Evolutionary conservation across 2,329 filamentous ascomycete genomes (phyloP), one percentile per base, ranked within the genome.

Genomic region (Furcasterigmium furcatum): DNA sequence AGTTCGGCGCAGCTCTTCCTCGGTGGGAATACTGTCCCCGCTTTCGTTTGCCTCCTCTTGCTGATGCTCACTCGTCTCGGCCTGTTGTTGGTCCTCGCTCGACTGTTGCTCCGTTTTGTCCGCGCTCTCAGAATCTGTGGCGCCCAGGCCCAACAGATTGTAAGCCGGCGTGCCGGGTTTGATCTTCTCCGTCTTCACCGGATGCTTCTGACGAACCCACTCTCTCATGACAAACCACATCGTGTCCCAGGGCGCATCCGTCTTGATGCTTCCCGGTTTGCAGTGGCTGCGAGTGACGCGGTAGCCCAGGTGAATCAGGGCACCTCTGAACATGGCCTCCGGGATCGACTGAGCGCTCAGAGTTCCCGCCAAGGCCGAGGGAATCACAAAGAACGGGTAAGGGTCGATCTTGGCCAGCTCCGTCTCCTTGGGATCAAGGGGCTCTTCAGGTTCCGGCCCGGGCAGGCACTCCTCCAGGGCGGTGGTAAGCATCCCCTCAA

Each of bases 191-290:
- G 84, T 80, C 60, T 88, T 95, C 47, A 95, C 75, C 0, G 91
- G 91, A 0, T 80, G 76, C 57, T 85, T 87, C 61, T 95, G 90
- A 20, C 85, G 80, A 13, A 88, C 81, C 90, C 91, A 99, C 66
- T 96, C 91, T 21, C 88, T 79, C 82, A 97, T 94, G 22, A 97
- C 73, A 61, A 95, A 87, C 91, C 94, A 97, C 40, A 99, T 79
- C 0, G 89, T 84, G 5, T 74, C 74, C 91, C 91, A 99, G 0
- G 91, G 88, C 13, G 94, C 94, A 65, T 97, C 84, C 0, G 94
- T 97, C 71, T 95, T 95, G 66, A 97, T 84, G 58, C 88, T 94
- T 21, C 91, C 92, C 0, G 89, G 79, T 54, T 91, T 90, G 56
- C 90, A 90, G 65, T 99, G 94, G 55, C 88, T 95, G 57, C 92